Evolutionary conservation across 2,329 filamentous ascomycete genomes (phyloP).

Genomic region (Beauveria caledonica): DNA sequence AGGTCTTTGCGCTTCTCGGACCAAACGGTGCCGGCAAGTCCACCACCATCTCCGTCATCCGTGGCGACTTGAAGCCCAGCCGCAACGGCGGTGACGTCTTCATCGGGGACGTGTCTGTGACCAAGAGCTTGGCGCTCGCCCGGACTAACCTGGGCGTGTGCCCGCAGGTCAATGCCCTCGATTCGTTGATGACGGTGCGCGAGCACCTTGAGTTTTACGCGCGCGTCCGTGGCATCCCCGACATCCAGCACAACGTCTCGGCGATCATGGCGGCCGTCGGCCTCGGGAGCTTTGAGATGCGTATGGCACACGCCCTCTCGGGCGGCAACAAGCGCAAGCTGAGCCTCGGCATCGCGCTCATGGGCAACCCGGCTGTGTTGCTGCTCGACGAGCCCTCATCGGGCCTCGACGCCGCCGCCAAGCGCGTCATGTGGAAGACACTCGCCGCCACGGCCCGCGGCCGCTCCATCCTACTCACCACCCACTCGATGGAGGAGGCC

Average conservation of each 20-base stretch:
- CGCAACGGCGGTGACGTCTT: constrained; percentile 67
- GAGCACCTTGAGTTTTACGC: constrained; percentile 89
- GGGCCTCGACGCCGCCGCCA: constrained; percentile 83
- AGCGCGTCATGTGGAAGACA: constrained; percentile 89
- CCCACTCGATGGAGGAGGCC: constrained; percentile 92
- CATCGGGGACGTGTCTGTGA: constrained; percentile 70
- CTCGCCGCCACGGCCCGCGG: constrained; percentile 65
- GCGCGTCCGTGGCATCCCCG: constrained; percentile 66
- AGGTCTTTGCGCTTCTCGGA: constrained; percentile 83
- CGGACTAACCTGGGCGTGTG: constrained; percentile 80
- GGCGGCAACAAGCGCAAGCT: constrained; percentile 95
- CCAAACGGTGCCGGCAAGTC: constrained; percentile 90
- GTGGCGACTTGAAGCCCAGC: constrained; percentile 75
- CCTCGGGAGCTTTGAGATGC: constrained; percentile 57
- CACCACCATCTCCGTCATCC: constrained; percentile 80
- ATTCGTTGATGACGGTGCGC: constrained; percentile 79
- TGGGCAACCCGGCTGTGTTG: constrained; percentile 83
- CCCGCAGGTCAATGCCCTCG: constrained; percentile 80
- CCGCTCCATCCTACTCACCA: constrained; percentile 79
- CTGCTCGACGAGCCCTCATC: constrained; percentile 84
- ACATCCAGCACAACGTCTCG: constrained; percentile 68
- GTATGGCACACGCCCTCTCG: constrained; percentile 72
- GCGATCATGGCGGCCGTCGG: constrained; percentile 77
- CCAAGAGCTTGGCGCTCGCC: constrained; percentile 61
- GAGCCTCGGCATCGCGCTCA: constrained; percentile 78